phyloP scores from a whole-genome alignment of 2,329 filamentous ascomycete species.

The Pyricularia sp. region DNA sequence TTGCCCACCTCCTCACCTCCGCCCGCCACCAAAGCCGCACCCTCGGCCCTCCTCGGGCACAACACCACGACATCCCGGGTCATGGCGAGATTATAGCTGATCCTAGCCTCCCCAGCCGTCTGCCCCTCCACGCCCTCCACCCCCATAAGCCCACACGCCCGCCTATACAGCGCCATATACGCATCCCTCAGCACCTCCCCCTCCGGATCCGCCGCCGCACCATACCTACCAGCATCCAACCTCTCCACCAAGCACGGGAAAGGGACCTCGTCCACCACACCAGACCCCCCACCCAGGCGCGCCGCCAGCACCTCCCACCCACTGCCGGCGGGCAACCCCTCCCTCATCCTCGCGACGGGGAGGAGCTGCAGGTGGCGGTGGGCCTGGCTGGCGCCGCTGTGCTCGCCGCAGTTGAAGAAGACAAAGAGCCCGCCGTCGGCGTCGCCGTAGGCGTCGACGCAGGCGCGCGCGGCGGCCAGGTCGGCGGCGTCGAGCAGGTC shows the following conservation, averaged over 20 bases:
- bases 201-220: not conserved
- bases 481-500: constrained; percentile 52
- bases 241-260: constrained; percentile 7
- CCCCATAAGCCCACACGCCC: constrained; percentile 29
- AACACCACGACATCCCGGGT: constrained; percentile 43
- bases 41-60: constrained; percentile 45
- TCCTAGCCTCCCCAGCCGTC: constrained; percentile 30
- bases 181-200: constrained; percentile 24
- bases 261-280: not conserved
- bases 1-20: constrained; percentile 25
- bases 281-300: not conserved
- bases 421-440: constrained; percentile 36
- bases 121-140: constrained; percentile 6
- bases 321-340: constrained; percentile 28
- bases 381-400: constrained; percentile 63
- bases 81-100: constrained; percentile 57
- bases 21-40: constrained; percentile 19
- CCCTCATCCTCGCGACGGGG: constrained; percentile 53
- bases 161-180: constrained; percentile 39
- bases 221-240: not conserved
- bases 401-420: constrained; percentile 61
- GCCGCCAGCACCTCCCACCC: constrained; percentile 44
- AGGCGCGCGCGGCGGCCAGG: constrained; percentile 50
- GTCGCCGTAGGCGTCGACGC: constrained; percentile 44
- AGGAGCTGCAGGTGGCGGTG: constrained; percentile 67